Evolutionary conservation across 257 asterid species (phyloP).

Genomic region (Fraxinus quadrangulata): DNA sequence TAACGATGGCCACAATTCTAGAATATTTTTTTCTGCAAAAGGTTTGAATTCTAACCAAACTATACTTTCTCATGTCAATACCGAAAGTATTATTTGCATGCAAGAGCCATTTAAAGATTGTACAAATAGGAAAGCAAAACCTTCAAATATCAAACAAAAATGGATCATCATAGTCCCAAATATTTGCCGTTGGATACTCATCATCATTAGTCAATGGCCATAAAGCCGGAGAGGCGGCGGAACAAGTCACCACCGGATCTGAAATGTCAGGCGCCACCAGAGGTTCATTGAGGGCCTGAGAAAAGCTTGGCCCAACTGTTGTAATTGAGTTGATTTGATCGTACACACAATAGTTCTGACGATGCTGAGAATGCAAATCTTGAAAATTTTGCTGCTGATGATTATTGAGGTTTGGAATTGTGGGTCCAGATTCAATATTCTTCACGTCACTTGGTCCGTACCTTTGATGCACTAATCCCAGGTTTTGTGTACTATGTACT

Average conservation of each 20-base stretch:
- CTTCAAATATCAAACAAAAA: constrained; percentile 54
- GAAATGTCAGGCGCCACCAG: constrained; percentile 29
- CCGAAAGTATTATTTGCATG: neutral
- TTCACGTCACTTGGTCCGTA: constrained; percentile 20
- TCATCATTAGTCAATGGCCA: constrained; percentile 64
- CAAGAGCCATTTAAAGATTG: neutral
- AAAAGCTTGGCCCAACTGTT: constrained; percentile 35
- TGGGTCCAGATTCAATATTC: constrained; percentile 30
- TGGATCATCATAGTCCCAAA: constrained; percentile 78
- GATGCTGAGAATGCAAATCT: constrained; percentile 2
- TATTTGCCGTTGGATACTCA: constrained; percentile 44
- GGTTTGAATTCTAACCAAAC: too few relatives aligned
- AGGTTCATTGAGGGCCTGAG: constrained; percentile 33
- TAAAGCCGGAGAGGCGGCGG: neutral
- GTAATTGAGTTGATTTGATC: constrained; percentile 50
- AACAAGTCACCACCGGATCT: constrained; percentile 40
- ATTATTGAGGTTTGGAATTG: constrained; percentile 52
- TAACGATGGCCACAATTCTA: too few relatives aligned
- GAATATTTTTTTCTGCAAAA: too few relatives aligned
- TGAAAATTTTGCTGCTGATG: constrained; percentile 12
- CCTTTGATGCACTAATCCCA: neutral
- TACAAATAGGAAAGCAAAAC: neutral
- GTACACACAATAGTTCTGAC: constrained; percentile 14
- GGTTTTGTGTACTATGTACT: constrained; percentile 16
- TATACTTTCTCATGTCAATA: too few relatives aligned